These are phyloP conservation scores for Nannochloropsis oceanica DNA, from an alignment of 108 stramenopile genomes.

Conservation along the genomic window DNA sequence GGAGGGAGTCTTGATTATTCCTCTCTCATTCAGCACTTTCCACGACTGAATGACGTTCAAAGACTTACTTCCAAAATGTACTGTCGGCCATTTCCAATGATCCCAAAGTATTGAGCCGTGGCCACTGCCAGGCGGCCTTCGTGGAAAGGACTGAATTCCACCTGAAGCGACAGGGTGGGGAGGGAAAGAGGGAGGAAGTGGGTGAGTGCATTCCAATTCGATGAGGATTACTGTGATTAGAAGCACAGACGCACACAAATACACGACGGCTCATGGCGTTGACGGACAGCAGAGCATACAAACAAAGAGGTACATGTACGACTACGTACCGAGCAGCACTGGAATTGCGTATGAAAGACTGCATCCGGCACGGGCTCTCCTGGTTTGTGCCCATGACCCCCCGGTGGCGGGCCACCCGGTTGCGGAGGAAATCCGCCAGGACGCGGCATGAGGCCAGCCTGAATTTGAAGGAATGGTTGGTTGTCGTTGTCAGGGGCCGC, in stretches of 20 bases:
- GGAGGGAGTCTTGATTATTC: no score
- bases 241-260: not conserved
- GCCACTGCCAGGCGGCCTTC: constrained; percentile 32
- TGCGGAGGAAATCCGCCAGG: no score
- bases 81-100: constrained; percentile 33
- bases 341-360: not conserved
- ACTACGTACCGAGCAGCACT: not conserved
- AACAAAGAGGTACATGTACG: no score
- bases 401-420: no score
- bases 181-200: not conserved
- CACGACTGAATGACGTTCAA: not conserved
- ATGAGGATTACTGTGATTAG: not conserved
- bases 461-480: no score
- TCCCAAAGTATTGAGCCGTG: constrained; percentile 37
- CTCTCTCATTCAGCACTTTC: not conserved
- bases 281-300: not conserved
- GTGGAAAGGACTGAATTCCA: constrained; percentile 37
- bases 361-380: not conserved
- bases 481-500: no score
- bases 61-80: not conserved
- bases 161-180: not conserved
- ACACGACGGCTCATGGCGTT: not conserved
- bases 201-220: not conserved
- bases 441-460: no score
- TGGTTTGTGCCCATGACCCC: no score